A percentile compares a stretch with the other conserved stretches of the same genome.
phyloP scores from a whole-genome alignment of 2,329 filamentous ascomycete species.

The Tolypocladium guangdongense region DNA sequence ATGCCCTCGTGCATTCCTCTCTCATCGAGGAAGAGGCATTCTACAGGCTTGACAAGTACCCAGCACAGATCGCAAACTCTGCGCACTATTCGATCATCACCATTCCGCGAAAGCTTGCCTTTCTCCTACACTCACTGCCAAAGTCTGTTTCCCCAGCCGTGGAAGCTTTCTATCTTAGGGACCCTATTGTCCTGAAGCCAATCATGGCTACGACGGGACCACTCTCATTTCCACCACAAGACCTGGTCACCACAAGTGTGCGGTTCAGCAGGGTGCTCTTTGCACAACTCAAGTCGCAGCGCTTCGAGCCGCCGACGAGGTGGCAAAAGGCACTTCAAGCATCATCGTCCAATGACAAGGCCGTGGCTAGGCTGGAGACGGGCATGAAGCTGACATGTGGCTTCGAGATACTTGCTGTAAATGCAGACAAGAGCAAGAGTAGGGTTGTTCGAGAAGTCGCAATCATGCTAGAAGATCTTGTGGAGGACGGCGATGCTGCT shows the following conservation, averaged over 20 bases:
- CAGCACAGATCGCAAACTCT: conserved; percentile 59
- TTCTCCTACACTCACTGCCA: conserved; percentile 64
- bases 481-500: conserved; percentile 52
- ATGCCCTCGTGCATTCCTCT: conserved; percentile 56
- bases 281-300: conserved; percentile 80
- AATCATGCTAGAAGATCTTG: conserved; percentile 64
- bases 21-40: conserved; percentile 83
- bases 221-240: conserved; percentile 60
- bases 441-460: conserved; percentile 63
- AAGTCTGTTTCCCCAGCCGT: conserved; percentile 71
- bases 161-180: conserved; percentile 86
- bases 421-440: conserved; percentile 57
- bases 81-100: conserved; percentile 65
- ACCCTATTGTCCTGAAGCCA: conserved; percentile 63
- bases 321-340: conserved; percentile 29
- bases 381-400: conserved; percentile 88
- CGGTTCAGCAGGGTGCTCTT: conserved; percentile 83
- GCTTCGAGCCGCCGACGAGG: conserved; percentile 54
- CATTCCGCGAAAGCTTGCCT: conserved; percentile 73
- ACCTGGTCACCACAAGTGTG: conserved; percentile 69
- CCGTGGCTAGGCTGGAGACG: conserved; percentile 40
- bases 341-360: conserved; percentile 4
- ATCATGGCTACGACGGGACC: conserved; percentile 44
- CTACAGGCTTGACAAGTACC: conserved; percentile 77
- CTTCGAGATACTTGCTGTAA: conserved; percentile 73